Base-by-base conservation (phyloP, 2,329 filamentous ascomycete species). In the Aureobasidium sp. region DNA sequence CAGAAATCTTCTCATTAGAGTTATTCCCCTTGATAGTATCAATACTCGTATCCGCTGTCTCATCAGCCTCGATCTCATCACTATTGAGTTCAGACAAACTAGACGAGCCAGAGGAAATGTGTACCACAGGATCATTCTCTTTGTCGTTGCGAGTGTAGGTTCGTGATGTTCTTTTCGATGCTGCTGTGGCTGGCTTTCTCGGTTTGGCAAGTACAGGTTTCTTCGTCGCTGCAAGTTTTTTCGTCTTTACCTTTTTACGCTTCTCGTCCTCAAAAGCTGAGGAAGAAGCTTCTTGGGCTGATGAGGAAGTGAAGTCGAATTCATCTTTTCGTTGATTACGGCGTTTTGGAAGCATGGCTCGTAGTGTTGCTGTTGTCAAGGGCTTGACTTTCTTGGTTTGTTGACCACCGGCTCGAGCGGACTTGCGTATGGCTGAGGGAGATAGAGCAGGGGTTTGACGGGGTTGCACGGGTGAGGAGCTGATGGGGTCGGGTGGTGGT, bases 291-390 rank as follows among this genome's bases (percentile, higher is more conserved):
- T 76, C 75, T 36, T 76, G 76, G 11, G 73, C 71, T 18, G 70
- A 73, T 11, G 76, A 78, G 15, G 77, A 79, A 11, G 77, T 73
- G 9, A 84, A 69, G 62, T 83, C 80, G 67, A 79, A 83, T 36
- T 81, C 78, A 60, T 62, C 70, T 69, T 65, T 78, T 31, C 58
- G 56, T 67, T 70, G 56, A 23, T 73, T 66, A 27, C 78, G 73
- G 64, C 80, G 76, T 66, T 79, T 81, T 15, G 82, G 82, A 20
- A 85, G 74, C 10, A 85, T 70, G 9, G 76, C 74, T 67, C 83
- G 81, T 25, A 85, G 72, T 31, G 78, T 78, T 4, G 81, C 80
- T 31, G 82, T 84, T 10, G 80, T 80, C 36, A 77, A 68, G 23
- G 72, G 71, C 71, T 71, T 76, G 20, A 40, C 9, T 7, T 64